Conservation (phyloP, 208 protist species). For the Leishmania arabica region DNA sequence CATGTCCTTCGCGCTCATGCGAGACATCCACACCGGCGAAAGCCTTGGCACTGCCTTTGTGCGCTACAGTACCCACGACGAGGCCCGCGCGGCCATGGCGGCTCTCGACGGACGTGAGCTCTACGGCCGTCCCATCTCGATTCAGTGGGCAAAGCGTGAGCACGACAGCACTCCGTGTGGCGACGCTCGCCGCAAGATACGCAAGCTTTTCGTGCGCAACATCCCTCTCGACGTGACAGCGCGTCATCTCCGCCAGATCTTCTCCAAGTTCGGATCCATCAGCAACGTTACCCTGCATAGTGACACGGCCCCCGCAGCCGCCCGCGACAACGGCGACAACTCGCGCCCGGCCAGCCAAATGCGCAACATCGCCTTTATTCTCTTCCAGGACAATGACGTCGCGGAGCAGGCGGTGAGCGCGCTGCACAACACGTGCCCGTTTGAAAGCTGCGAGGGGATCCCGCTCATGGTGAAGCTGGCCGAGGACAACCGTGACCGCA, state of each 20-base stretch:
- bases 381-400: conserved; percentile 58
- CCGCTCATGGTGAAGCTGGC: conserved; percentile 75
- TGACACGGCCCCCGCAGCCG: conserved; percentile 54
- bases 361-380: conserved; percentile 83
- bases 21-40: conserved; percentile 87
- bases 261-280: conserved; percentile 58
- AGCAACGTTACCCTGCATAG: conserved; percentile 62
- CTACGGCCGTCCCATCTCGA: conserved; percentile 55
- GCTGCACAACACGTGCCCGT: conserved; percentile 70
- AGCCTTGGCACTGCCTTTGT: conserved; percentile 87
- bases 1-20: conserved; percentile 67
- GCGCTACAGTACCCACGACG: conserved; percentile 66
- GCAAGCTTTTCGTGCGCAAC: conserved; percentile 88
- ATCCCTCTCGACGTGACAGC: conserved; percentile 65
- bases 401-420: conserved; percentile 54
- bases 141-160: conserved; percentile 84
- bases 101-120: conserved; percentile 53
- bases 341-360: conserved; percentile 5
- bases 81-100: conserved; percentile 58
- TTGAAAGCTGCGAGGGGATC: conserved; percentile 50
- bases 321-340: conserved; percentile 12
- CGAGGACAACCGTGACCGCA: conserved; percentile 58
- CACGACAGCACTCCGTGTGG: conserved; percentile 79
- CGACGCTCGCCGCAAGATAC: conserved; percentile 64
- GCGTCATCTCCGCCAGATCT: conserved; percentile 43